phyloP scores from a whole-genome alignment of 768 basidiomycete species.

The Lentinula detonsa region DNA sequence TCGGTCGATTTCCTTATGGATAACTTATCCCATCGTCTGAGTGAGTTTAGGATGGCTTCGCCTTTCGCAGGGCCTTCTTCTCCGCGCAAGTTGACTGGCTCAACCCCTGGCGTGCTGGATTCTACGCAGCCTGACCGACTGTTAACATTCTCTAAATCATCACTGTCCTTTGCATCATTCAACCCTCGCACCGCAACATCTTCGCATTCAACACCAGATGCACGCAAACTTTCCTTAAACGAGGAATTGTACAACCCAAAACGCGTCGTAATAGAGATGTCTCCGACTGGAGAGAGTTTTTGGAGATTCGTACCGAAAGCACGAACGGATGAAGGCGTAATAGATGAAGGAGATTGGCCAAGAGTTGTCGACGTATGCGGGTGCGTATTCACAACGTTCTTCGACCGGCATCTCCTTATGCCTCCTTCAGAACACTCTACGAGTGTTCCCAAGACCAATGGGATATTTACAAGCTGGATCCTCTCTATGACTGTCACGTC shows the following conservation, averaged over 20 bases:
- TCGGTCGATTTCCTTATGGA: background rate
- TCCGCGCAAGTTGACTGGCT: slow-evolving; percentile 29
- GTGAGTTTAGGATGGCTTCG: slow-evolving; percentile 10
- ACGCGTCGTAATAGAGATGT: slow-evolving; percentile 69
- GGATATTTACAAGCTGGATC: slow-evolving; percentile 83
- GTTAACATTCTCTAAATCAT: slow-evolving; percentile 52
- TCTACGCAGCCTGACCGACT: slow-evolving; percentile 54
- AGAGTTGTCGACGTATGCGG: slow-evolving; percentile 61
- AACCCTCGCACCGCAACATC: slow-evolving; percentile 61
- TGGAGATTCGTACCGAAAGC: slow-evolving; percentile 82
- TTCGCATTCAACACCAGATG: slow-evolving; percentile 24
- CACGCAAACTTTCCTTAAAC: slow-evolving; percentile 35
- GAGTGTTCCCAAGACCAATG: slow-evolving; percentile 70
- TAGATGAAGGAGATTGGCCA: slow-evolving; percentile 70
- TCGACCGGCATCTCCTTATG: background rate
- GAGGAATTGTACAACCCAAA: slow-evolving; percentile 52
- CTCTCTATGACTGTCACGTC: slow-evolving; percentile 62
- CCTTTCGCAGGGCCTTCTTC: slow-evolving; percentile 18
- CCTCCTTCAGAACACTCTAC: slow-evolving; percentile 34
- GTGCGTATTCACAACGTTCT: slow-evolving; percentile 25
- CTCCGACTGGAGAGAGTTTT: slow-evolving; percentile 43
- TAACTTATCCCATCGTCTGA: background rate
- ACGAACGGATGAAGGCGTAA: slow-evolving; percentile 45
- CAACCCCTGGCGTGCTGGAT: slow-evolving; percentile 62
- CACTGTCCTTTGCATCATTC: slow-evolving; percentile 68